Conservation (phyloP, 108 stramenopile genomes). For the Pseudonitzschia pungens region DNA sequence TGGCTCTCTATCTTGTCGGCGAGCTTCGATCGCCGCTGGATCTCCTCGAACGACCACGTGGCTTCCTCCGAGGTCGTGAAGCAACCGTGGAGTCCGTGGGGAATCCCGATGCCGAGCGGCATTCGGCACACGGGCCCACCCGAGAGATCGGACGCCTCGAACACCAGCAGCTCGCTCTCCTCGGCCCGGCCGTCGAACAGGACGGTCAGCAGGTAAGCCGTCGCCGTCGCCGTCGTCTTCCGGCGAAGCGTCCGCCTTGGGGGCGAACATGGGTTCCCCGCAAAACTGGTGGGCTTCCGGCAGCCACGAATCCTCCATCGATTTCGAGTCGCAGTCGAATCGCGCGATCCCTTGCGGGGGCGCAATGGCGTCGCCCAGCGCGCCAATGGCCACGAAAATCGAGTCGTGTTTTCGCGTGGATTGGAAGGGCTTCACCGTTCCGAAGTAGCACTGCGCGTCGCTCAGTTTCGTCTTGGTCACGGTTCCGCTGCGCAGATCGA, state of each 20-base stretch:
- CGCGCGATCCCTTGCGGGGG: conserved; percentile 84
- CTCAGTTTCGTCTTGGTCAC: conserved; percentile 58
- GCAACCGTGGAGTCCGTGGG: conserved; percentile 82
- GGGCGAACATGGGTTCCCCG: conserved; percentile 87
- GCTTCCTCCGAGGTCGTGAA: conserved; percentile 65
- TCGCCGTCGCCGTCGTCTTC: conserved; percentile 78
- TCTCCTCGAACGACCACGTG: conserved; percentile 73
- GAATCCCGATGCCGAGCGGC: conserved; percentile 70
- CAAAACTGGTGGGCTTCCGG: conserved; percentile 76
- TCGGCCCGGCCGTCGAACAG: conserved; percentile 62
- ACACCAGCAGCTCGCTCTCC: conserved; percentile 62
- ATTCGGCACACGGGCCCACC: conserved; percentile 68
- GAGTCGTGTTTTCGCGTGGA: conserved; percentile 63
- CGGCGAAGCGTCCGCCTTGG: conserved; percentile 20
- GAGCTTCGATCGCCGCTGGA: conserved; percentile 76
- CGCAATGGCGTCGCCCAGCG: conserved; percentile 48
- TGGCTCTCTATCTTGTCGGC: conserved; percentile 83
- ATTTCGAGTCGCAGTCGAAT: conserved; percentile 50
- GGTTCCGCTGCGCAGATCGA: conserved; percentile 42
- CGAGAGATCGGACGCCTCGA: conserved; percentile 55
- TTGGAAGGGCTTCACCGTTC: conserved; percentile 57
- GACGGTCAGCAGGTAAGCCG: conserved; percentile 70
- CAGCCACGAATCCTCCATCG: conserved; percentile 67
- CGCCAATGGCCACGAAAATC: conserved; percentile 72
- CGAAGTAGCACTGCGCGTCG: conserved; percentile 74